Conservation (phyloP, 768 basidiomycete species). For the Saitozyma podzolica region DNA sequence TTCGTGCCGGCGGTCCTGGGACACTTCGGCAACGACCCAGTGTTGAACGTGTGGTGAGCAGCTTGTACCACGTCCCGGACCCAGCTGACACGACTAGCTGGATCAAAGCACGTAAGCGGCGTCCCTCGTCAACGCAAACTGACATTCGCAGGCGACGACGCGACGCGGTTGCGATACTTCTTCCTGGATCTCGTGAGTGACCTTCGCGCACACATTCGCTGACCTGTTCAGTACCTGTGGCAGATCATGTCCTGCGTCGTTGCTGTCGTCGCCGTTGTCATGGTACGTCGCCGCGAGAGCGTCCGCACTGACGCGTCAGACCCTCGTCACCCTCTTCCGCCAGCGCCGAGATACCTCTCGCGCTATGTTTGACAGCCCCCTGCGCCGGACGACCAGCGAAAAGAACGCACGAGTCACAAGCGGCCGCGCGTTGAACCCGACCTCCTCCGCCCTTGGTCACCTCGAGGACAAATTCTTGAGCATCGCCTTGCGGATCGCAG, state of each 20-base stretch:
- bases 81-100: no score
- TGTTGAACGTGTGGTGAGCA: slow-evolving; percentile 23
- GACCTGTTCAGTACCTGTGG: slow-evolving; percentile 25
- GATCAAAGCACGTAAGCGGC: no score
- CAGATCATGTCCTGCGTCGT: slow-evolving; percentile 26
- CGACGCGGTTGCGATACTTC: neutral
- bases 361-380: slow-evolving; percentile 1
- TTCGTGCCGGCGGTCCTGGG: slow-evolving; percentile 20
- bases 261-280: slow-evolving; percentile 16
- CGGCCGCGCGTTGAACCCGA: no score
- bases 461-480: slow-evolving; percentile 27
- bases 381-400: slow-evolving; percentile 1
- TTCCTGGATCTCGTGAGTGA: slow-evolving; percentile 13
- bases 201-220: no score
- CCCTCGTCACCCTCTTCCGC: slow-evolving; percentile 4
- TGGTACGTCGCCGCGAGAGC: slow-evolving; percentile 1
- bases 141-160: neutral
- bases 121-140: no score
- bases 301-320: no score
- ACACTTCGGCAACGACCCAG: slow-evolving; percentile 24
- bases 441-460: slow-evolving; percentile 1
- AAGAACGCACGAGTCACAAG: no score
- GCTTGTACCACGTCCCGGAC: no score
- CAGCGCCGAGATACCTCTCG: slow-evolving; percentile 7
- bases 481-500: slow-evolving; percentile 31